These are phyloP conservation scores for Yarrowia sp. DNA, from an alignment of 805 yeast genomes.

Conservation along the genomic window DNA sequence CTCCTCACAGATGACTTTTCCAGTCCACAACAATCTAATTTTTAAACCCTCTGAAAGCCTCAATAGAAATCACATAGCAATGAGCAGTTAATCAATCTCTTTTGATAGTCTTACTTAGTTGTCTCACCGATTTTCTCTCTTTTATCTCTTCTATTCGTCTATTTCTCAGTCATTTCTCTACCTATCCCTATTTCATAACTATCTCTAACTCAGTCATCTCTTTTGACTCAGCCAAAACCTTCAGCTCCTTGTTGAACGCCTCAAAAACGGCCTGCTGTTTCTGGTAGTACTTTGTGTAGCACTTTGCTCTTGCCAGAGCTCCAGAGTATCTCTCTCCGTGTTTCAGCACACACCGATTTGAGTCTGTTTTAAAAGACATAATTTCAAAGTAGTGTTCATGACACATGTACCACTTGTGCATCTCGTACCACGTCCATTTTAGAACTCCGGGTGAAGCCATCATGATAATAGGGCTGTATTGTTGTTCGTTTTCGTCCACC, in stretches of 20 bases:
- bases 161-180: background rate
- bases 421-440: slow-evolving; percentile 4
- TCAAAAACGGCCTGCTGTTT: background rate
- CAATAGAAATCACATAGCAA: background rate
- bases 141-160: background rate
- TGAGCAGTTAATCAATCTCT: background rate
- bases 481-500: background rate
- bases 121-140: no score
- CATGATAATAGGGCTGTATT: background rate
- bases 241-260: background rate
- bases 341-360: background rate
- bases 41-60: no score
- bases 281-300: slow-evolving; percentile 8
- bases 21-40: no score
- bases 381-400: slow-evolving; percentile 14
- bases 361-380: background rate
- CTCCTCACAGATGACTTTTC: no score
- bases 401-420: background rate
- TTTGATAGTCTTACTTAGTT: no score
- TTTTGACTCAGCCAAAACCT: background rate
- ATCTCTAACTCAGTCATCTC: background rate
- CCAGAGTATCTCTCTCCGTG: background rate
- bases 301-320: background rate
- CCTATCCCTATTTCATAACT: background rate
- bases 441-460: slow-evolving; percentile 3